A percentile compares a stretch with the other conserved stretches of the same genome.
These are phyloP conservation scores for cucumber (Cucumis sativus) DNA, from an alignment of 306 rosid genomes.

Conservation along the genomic window DNA sequence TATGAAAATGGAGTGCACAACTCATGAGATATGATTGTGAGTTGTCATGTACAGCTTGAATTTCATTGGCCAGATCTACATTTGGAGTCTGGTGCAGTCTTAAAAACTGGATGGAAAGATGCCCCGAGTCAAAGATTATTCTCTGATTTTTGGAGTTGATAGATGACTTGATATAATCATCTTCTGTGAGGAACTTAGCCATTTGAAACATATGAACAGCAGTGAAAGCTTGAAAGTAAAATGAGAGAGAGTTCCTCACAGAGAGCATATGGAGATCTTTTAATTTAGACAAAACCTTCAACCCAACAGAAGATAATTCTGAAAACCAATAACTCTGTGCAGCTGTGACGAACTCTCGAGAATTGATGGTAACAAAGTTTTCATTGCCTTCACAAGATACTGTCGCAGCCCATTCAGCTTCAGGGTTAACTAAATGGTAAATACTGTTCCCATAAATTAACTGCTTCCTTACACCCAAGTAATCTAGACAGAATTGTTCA, in stretches of 20 bases:
- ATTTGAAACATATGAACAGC: slow-evolving; percentile 32
- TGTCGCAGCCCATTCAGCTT: slow-evolving; percentile 42
- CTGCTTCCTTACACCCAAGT: slow-evolving; percentile 38
- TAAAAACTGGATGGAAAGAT: slow-evolving; percentile 22
- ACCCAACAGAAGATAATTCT: slow-evolving; percentile 38
- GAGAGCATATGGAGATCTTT: slow-evolving; percentile 22
- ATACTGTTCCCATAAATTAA: slow-evolving; percentile 8
- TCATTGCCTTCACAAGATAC: slow-evolving; percentile 18
- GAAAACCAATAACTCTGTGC: slow-evolving; percentile 46
- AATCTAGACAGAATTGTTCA: slow-evolving; percentile 41
- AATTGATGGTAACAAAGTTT: slow-evolving; percentile 21
- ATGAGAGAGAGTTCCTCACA: slow-evolving; percentile 4
- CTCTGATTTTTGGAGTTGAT: background rate
- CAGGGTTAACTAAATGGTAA: slow-evolving; percentile 35
- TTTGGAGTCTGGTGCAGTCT: slow-evolving; percentile 25
- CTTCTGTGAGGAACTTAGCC: slow-evolving; percentile 29
- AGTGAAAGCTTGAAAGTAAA: slow-evolving; percentile 21
- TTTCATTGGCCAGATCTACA: slow-evolving; percentile 6
- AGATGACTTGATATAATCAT: slow-evolving; percentile 17
- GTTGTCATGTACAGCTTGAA: slow-evolving; percentile 8
- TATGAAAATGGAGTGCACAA: slow-evolving; percentile 31
- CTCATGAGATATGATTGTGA: slow-evolving; percentile 33
- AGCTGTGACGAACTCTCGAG: slow-evolving; percentile 21
- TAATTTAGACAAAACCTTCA: slow-evolving; percentile 32
- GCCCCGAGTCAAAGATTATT: slow-evolving; percentile 28